Conservation (phyloP, 768 basidiomycete species). For the Grammothele lineata region DNA sequence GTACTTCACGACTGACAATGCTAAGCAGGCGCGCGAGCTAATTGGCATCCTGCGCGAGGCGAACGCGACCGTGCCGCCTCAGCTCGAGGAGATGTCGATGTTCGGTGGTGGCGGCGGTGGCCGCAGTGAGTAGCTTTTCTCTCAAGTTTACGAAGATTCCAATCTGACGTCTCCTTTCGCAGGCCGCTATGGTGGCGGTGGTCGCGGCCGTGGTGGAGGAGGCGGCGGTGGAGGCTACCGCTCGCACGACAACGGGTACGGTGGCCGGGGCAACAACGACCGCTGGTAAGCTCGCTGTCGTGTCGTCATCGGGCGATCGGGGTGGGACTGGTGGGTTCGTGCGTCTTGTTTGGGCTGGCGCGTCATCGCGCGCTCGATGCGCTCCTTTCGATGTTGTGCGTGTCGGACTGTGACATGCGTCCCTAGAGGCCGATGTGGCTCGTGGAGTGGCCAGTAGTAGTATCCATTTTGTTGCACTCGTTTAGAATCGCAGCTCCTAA, state of each 20-base stretch:
- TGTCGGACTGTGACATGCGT: too few species aligned
- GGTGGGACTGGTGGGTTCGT: too few species aligned
- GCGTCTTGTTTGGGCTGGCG: too few species aligned
- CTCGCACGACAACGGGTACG: constrained; percentile 40
- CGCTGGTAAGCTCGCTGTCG: constrained; percentile 29
- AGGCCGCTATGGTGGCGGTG: constrained; percentile 61
- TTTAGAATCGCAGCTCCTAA: constrained; percentile 15
- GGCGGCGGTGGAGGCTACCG: constrained; percentile 39
- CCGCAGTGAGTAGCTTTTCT: constrained; percentile 44
- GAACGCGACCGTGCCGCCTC: constrained; percentile 79
- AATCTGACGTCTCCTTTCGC: constrained; percentile 7
- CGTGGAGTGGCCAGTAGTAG: neutral
- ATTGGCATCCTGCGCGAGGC: constrained; percentile 83
- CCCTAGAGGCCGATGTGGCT: too few species aligned
- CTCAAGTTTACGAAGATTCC: neutral
- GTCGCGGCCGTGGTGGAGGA: constrained; percentile 33
- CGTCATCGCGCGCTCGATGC: too few species aligned
- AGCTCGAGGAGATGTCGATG: constrained; percentile 90
- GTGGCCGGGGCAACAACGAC: constrained; percentile 25
- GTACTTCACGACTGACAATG: constrained; percentile 95
- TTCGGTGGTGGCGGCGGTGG: constrained; percentile 80
- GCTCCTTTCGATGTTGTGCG: too few species aligned
- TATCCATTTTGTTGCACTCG: constrained; percentile 9
- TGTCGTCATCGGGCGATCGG: too few species aligned
- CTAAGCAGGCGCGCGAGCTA: constrained; percentile 91